phyloP scores from a whole-genome alignment of 2,329 filamentous ascomycete genomes.

The Beauveria sp. region DNA sequence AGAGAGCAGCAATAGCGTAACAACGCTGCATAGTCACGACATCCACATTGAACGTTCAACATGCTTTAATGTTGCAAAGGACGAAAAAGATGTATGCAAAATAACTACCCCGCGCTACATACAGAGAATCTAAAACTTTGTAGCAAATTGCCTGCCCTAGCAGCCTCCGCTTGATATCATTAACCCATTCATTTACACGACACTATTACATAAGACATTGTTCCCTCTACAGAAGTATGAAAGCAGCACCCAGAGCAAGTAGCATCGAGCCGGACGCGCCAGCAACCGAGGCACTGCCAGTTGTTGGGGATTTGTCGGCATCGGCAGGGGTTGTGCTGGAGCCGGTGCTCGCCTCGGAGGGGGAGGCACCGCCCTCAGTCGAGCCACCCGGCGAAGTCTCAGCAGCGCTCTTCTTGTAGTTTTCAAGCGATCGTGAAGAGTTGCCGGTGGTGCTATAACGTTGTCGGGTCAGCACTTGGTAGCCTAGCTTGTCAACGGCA shows the following conservation, averaged over 20 bases:
- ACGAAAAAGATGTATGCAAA: neutral
- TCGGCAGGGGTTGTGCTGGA: constrained; percentile 2
- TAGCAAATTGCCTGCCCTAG: neutral
- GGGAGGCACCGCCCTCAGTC: constrained; percentile 12
- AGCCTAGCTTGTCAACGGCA: neutral
- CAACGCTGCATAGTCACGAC: neutral
- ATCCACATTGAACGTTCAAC: neutral
- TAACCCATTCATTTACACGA: neutral
- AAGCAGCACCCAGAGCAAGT: constrained; percentile 32
- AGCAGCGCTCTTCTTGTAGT: constrained; percentile 37
- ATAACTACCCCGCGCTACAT: neutral
- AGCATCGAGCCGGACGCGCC: constrained; percentile 35
- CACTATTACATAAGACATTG: neutral
- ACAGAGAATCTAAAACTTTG: neutral
- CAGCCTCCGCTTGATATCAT: constrained; percentile 3
- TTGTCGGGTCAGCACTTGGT: constrained; percentile 19
- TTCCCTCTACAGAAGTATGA: constrained; percentile 31
- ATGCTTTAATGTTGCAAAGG: neutral
- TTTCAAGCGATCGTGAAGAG: constrained; percentile 40
- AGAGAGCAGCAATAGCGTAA: constrained; percentile 2
- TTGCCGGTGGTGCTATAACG: constrained; percentile 36
- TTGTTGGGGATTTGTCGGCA: constrained; percentile 13
- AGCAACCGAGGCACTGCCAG: constrained; percentile 17
- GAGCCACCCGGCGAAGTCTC: constrained; percentile 15
- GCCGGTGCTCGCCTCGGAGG: constrained; percentile 13